phyloP scores from a whole-genome alignment of 306 rosid species.

The Citrullus amarus region DNA sequence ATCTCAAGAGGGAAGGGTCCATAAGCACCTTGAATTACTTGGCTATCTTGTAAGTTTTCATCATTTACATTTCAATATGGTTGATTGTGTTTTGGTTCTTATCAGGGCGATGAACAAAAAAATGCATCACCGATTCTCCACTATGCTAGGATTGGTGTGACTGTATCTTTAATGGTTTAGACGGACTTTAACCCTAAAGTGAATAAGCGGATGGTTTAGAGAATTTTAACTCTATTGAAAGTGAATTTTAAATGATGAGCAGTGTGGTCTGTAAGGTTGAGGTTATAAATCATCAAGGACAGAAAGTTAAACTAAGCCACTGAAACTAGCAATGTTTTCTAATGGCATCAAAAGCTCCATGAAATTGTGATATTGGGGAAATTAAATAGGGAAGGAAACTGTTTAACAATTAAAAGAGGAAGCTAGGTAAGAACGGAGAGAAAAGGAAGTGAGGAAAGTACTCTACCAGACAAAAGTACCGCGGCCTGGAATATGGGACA shows the following conservation, averaged over 20 bases:
- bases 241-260: background rate
- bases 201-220: no score
- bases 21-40: no score
- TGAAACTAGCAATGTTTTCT: background rate
- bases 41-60: no score
- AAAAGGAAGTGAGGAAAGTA: constrained; percentile 14
- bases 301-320: background rate
- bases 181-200: no score
- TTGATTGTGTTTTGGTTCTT: no score
- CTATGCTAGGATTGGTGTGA: no score
- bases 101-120: no score
- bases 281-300: background rate
- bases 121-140: no score
- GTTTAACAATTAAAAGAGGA: background rate
- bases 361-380: background rate
- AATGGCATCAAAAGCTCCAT: background rate
- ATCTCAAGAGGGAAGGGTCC: no score
- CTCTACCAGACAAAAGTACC: constrained; percentile 89
- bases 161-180: no score
- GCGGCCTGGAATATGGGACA: constrained; percentile 93
- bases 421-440: background rate
- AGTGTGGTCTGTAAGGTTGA: background rate
- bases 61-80: no score
- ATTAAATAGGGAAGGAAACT: background rate
- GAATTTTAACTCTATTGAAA: background rate